Evolutionary conservation across 2,329 filamentous ascomycete genomes (phyloP).

Genomic region (Thelonectria rubi): DNA sequence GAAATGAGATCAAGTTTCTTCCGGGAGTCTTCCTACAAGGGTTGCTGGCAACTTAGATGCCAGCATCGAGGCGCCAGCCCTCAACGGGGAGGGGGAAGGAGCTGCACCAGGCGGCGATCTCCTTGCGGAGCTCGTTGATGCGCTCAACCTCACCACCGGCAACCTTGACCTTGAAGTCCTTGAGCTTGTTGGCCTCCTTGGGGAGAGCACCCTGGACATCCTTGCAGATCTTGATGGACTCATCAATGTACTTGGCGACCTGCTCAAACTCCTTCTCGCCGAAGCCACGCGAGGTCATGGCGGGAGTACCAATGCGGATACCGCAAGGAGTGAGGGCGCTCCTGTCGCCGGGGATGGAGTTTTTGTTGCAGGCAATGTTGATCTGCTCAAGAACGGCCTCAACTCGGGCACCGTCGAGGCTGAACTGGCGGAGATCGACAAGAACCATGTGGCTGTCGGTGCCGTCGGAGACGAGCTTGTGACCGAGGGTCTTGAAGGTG

Average conservation of each 20-base stretch:
- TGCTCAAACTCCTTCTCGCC: slow-evolving; percentile 90
- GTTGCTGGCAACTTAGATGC: slow-evolving; percentile 55
- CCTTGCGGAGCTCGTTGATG: slow-evolving; percentile 86
- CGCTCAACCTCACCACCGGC: slow-evolving; percentile 78
- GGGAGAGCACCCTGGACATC: slow-evolving; percentile 84
- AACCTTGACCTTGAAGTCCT: slow-evolving; percentile 98
- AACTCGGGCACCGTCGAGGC: slow-evolving; percentile 91
- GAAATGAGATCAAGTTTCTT: slow-evolving; percentile 18
- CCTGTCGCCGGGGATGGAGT: slow-evolving; percentile 97
- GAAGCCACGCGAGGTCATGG: slow-evolving; percentile 97
- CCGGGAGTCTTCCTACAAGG: not conserved
- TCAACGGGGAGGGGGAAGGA: slow-evolving; percentile 92
- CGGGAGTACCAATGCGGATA: slow-evolving; percentile 94
- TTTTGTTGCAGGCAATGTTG: slow-evolving; percentile 99
- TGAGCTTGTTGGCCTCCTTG: slow-evolving; percentile 98
- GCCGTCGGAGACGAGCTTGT: slow-evolving; percentile 94
- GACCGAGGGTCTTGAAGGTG: slow-evolving; percentile 85
- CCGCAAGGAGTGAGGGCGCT: slow-evolving; percentile 93
- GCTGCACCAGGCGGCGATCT: slow-evolving; percentile 87
- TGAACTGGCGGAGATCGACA: slow-evolving; percentile 87
- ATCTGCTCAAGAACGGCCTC: slow-evolving; percentile 97
- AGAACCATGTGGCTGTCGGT: slow-evolving; percentile 99
- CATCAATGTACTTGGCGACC: slow-evolving; percentile 89
- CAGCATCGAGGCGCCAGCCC: slow-evolving; percentile 71
- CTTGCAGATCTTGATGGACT: slow-evolving; percentile 88